phyloP scores from a whole-genome alignment of 1,139 yeast species.

The Zygosaccharomyces sapae region DNA sequence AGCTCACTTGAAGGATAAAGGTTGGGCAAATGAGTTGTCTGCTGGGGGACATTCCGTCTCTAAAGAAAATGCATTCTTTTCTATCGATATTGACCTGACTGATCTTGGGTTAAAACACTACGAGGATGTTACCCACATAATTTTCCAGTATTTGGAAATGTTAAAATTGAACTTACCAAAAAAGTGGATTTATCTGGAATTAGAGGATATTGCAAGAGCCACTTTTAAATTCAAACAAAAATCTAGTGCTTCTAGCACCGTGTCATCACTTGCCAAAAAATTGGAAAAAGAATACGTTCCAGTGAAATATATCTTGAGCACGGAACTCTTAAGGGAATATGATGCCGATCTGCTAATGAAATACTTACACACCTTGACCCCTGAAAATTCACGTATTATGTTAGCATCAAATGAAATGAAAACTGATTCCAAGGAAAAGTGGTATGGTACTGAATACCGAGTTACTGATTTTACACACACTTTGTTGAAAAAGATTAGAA shows the following conservation, averaged over 20 bases:
- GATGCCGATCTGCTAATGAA: constrained; percentile 51
- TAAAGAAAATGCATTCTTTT: constrained; percentile 62
- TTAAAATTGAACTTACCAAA: constrained; percentile 55
- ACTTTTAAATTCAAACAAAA: constrained; percentile 67
- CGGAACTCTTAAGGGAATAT: constrained; percentile 55
- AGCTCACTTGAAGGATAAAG: constrained; percentile 59
- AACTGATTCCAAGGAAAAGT: constrained; percentile 52
- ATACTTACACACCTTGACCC: constrained; percentile 49
- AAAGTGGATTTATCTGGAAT: constrained; percentile 50
- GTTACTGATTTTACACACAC: constrained; percentile 43
- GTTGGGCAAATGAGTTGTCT: constrained; percentile 77
- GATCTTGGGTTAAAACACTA: constrained; percentile 64
- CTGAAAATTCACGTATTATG: constrained; percentile 58
- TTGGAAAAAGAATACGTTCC: constrained; percentile 58
- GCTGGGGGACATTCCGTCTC: constrained; percentile 72
- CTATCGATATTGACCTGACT: constrained; percentile 70
- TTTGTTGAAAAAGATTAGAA: constrained; percentile 39
- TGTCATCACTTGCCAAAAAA: constrained; percentile 47
- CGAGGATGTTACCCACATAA: constrained; percentile 51
- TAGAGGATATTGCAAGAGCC: constrained; percentile 45
- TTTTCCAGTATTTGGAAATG: constrained; percentile 71
- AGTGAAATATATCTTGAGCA: constrained; percentile 54
- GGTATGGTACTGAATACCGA: constrained; percentile 87
- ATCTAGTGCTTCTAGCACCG: constrained; percentile 56
- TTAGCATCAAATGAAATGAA: constrained; percentile 51